Evolutionary conservation across 192 early-diverging fungal genomes (phyloP), one percentile per base, ranked within the genome.

Genomic region (Backusella morwellensis): DNA sequence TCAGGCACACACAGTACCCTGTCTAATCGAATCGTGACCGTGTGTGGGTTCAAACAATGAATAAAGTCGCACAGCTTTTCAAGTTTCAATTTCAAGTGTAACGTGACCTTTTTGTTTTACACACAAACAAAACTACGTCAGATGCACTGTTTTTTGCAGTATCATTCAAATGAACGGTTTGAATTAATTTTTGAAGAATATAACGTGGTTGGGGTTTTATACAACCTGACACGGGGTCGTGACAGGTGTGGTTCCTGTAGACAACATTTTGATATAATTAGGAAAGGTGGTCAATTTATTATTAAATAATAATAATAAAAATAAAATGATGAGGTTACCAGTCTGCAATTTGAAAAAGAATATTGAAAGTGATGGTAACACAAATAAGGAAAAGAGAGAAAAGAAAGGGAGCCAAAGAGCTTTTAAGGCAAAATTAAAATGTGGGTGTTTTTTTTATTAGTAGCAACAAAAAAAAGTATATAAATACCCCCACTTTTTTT

Each of bases 361-460:
- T 29, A n/a, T 63, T 23, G 26, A 14, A 63, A 63, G 26, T 29
- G 26, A 21, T 63, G 26, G 56, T 63, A 29, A 63, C 56, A 63
- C 56, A 29, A 63, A 63, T 29, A 63, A 12, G 26, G 9, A 63
- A 63, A 29, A 29, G 56, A 12, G 23, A n/a, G 47, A 50, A 50
- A 50, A 63, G 12, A 8, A 63, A 26, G 54, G 56, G 56, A 29
- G 12, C 26, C 9, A 63, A 63, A 50, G 6, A 50, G 56, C 23
- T 63, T 63, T 59, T 59, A 59, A 59, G 56, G 56, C 56, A 59
- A 59, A 59, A 59, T 59, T 59, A 59, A 59, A 59, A 59, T 59
- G 56, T 59, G 56, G 21, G 47, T 50, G 47, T 50, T 50, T 50
- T 50, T 17, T 50, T 50, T n/a, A 50, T n/a, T 12, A 59, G 23